Percentiles rank a stretch among this genome's conserved stretches.
Evolutionary conservation across 2,329 filamentous ascomycete species (phyloP).

Genomic region (Sporothrix luriei): DNA sequence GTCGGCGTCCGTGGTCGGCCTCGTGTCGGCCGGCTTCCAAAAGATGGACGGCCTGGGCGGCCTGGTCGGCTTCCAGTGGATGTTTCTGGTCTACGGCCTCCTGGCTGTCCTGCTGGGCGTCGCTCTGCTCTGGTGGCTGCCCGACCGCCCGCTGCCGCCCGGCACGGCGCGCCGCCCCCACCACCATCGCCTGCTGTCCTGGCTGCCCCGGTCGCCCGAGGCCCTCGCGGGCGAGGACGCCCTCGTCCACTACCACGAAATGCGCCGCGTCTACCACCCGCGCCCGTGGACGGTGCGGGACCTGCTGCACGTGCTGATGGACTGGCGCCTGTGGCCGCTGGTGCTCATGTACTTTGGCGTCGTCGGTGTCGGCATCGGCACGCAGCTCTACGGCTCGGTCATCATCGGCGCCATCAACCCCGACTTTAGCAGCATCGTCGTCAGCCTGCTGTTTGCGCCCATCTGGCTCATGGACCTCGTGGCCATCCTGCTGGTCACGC

Average conservation of each 20-base stretch:
- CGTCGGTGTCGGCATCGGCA: conserved; percentile 87
- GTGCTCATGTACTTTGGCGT: conserved; percentile 93
- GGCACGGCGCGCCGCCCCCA: conserved; percentile 58
- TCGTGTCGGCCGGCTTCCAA: conserved; percentile 90
- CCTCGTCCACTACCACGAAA: conserved; percentile 77
- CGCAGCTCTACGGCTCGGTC: conserved; percentile 82
- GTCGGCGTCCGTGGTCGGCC: conserved; percentile 83
- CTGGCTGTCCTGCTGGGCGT: conserved; percentile 73
- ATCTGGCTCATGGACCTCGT: conserved; percentile 96
- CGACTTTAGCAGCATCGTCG: conserved; percentile 68
- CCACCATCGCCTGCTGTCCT: conserved; percentile 60
- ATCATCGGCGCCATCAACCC: conserved; percentile 82
- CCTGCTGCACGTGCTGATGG: conserved; percentile 69
- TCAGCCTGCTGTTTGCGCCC: conserved; percentile 82
- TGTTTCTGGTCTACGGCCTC: conserved; percentile 87
- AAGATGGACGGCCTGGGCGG: conserved; percentile 80
- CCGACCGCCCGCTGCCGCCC: conserved; percentile 76
- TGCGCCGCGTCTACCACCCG: conserved; percentile 77
- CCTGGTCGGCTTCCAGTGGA: conserved; percentile 83
- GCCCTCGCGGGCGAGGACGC: conserved; percentile 78
- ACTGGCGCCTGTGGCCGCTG: conserved; percentile 88
- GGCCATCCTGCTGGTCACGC: conserved; percentile 82
- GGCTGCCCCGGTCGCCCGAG: conserved; percentile 69
- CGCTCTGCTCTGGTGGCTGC: conserved; percentile 82
- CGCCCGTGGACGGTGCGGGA: conserved; percentile 73